Percentiles rank a stretch among this genome's conserved stretches.
Conservation (phyloP, 83 land plant species). For the Picea mariana region DNA sequence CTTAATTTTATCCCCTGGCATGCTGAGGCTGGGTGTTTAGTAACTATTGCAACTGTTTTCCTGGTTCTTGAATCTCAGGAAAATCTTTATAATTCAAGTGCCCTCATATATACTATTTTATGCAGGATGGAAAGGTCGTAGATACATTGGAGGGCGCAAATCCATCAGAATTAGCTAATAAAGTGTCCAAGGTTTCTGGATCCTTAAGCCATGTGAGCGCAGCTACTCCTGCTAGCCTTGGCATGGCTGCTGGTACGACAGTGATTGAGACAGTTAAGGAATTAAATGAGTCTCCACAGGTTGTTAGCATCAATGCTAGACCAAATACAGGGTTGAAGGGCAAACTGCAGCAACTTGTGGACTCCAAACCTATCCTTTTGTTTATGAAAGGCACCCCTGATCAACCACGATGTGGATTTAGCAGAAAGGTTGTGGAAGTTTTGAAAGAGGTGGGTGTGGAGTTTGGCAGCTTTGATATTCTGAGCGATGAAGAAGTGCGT, state of each 20-base stretch:
- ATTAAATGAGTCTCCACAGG: constrained; percentile 32
- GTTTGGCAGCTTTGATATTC: constrained; percentile 77
- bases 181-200: constrained; percentile 76
- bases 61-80: too few relatives aligned
- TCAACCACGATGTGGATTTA: constrained; percentile 74
- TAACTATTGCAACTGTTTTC: too few relatives aligned
- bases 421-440: constrained; percentile 70
- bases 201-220: constrained; percentile 31
- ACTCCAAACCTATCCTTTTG: constrained; percentile 61
- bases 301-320: constrained; percentile 17
- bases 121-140: constrained; percentile 69
- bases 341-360: constrained; percentile 43
- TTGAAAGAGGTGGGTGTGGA: constrained; percentile 67
- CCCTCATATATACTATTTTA: too few relatives aligned
- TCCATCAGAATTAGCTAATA: constrained; percentile 85
- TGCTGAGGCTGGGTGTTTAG: too few relatives aligned
- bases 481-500: constrained; percentile 70
- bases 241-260: constrained; percentile 65
- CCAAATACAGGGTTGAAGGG: constrained; percentile 28
- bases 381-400: constrained; percentile 81
- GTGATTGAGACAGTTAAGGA: constrained; percentile 59
- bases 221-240: constrained; percentile 80
- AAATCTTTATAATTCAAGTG: too few relatives aligned
- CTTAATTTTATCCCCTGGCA: too few relatives aligned
- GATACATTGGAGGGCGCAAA: constrained; percentile 92